Evolutionary conservation across 768 basidiomycete genomes (phyloP), one percentile per base, ranked within the genome.

Genomic region (Suillus alpinus): DNA sequence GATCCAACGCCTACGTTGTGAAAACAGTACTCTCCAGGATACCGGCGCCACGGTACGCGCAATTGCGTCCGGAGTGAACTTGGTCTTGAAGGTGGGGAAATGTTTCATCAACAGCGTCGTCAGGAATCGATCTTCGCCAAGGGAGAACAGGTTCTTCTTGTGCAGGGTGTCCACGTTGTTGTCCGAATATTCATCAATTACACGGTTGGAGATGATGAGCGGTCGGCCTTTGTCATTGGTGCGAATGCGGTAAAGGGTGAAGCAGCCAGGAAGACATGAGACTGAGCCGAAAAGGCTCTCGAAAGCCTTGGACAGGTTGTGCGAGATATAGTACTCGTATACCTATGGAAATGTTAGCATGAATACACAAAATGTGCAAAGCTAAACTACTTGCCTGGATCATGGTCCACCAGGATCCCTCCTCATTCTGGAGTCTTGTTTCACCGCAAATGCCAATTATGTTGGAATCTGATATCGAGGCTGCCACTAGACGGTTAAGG

Each of bases 331-430:
- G 72, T 87, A 88, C 67, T 86, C 84, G 76, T 87, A 86, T 20
- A 88, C 85, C 82, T 85, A 61, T 18, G 57, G 46, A 0, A 61
- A 58, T 29, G 7, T 61, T 49, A 49, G 13, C 49, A 41, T 66
- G 47, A 67, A 46, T 63, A 56, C 2, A 39, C 44, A 43, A 39
- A 13, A 41, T 41, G 16, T 26, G 8, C 37, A 53, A 0, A 32
- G 16, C 29, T 10, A 31, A 16, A 13, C 4, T 20, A 67, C 75
- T 61, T 37, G 82, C 84, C 77, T 89, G 88, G 61, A 88, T 88
- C 86, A 89, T 89, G 10, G 89, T 90, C 78, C 89, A 90, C 80
- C 88, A 86, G 29, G 86, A 88, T 32, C 80, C 77, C 50, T 86
- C 83, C 66, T 86, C 86, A 67, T 88, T 88, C 63, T 85, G 83